Conservation (phyloP, 2,329 filamentous ascomycete genomes). For the Colletotrichum gigasporum region DNA sequence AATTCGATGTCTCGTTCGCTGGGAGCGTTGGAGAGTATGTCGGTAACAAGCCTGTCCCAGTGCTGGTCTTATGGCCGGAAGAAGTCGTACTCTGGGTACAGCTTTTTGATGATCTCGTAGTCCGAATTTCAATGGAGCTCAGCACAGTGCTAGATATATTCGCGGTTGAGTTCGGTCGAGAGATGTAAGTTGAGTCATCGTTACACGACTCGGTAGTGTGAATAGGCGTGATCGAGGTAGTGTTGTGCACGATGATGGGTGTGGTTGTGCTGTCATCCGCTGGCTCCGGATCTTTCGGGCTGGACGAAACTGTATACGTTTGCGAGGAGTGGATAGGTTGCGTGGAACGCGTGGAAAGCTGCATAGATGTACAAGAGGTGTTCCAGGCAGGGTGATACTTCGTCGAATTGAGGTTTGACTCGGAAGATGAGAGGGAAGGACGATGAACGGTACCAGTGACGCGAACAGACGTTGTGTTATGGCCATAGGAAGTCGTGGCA, state of each 20-base stretch:
- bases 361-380: neutral
- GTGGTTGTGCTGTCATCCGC: neutral
- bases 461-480: constrained; percentile 11
- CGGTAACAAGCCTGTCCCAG: neutral
- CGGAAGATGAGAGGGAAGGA: neutral
- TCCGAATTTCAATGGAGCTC: neutral
- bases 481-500: constrained; percentile 35
- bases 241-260: neutral
- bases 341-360: neutral
- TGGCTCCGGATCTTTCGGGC: neutral
- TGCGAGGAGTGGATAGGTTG: neutral
- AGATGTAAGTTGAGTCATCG: constrained; percentile 2
- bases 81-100: neutral
- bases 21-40: neutral
- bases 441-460: neutral
- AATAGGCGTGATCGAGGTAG: neutral
- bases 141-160: neutral
- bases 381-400: neutral
- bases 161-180: neutral
- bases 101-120: neutral
- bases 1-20: neutral
- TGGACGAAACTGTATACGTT: neutral
- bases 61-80: neutral
- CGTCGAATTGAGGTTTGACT: neutral
- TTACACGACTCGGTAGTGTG: constrained; percentile 13